Percentiles rank a stretch among this genome's conserved stretches.
Conservation (phyloP, 2,329 filamentous ascomycete species). For the Cladophialophora bantiana region DNA sequence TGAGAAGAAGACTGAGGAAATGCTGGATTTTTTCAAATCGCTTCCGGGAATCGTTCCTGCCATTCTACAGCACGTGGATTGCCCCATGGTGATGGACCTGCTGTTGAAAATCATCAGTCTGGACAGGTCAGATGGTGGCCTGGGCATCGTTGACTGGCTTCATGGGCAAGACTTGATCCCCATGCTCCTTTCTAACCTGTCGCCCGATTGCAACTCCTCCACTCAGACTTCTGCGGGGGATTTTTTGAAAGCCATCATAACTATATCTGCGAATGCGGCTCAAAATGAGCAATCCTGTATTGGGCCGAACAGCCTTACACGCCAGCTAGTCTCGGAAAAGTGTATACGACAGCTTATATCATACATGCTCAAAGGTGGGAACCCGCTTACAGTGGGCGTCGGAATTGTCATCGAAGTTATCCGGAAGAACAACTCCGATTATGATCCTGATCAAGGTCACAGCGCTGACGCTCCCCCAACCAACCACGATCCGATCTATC, state of each 20-base stretch:
- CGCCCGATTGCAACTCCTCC: slow-evolving; percentile 82
- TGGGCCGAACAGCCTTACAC: slow-evolving; percentile 93
- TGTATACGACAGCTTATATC: slow-evolving; percentile 85
- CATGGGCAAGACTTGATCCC: slow-evolving; percentile 89
- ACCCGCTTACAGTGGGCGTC: slow-evolving; percentile 92
- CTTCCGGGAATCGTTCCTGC: slow-evolving; percentile 81
- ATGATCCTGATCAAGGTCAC: slow-evolving; percentile 88
- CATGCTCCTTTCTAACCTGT: slow-evolving; percentile 82
- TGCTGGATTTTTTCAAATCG: slow-evolving; percentile 87
- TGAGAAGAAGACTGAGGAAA: slow-evolving; percentile 97
- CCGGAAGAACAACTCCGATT: slow-evolving; percentile 98
- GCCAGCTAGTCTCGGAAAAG: slow-evolving; percentile 85
- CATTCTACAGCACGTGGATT: slow-evolving; percentile 92
- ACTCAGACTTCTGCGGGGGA: slow-evolving; percentile 97
- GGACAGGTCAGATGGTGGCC: slow-evolving; percentile 88
- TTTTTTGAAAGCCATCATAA: slow-evolving; percentile 98
- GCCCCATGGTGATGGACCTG: slow-evolving; percentile 97
- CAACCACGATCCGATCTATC: slow-evolving; percentile 89
- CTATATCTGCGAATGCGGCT: slow-evolving; percentile 96
- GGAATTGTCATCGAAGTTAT: slow-evolving; percentile 99
- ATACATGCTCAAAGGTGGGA: slow-evolving; percentile 92
- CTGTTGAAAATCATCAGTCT: slow-evolving; percentile 95
- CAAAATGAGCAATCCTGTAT: slow-evolving; percentile 99
- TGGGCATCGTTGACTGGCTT: slow-evolving; percentile 96
- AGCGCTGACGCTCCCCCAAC: slow-evolving; percentile 81